Base-by-base conservation (phyloP, 176 grass and related monocot species). In the Alloteropsis semialata region DNA sequence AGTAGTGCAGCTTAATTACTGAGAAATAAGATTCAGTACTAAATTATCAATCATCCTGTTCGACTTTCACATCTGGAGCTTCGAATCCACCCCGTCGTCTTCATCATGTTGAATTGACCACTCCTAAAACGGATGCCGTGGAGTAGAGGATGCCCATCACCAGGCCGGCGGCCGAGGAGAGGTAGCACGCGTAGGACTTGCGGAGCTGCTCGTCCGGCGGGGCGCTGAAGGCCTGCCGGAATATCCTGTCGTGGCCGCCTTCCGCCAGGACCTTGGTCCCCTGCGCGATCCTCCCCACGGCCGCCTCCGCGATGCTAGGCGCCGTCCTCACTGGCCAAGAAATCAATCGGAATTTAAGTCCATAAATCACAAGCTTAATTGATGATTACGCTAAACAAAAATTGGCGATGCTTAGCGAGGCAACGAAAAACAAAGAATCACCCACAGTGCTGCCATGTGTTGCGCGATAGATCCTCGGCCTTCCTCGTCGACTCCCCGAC, bases 401-500 rank as follows among this genome's bases (percentile, higher is more conserved):
- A 21, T 32, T 37, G 71, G 34, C 27, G 60, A 43, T 32, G 3
- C 14, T 48, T 8, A 8, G 14, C 49, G 46, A 17, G 45, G 45
- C 10, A 25, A 56, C n/a, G n/a, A 9, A 0, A 13, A 22, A n/a
- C n/a, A 10, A 9, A 0, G 18, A 22, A 41, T 2, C 6, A 61
- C 92, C 87, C 67, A 99, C 96, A 36, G 80, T 99, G 96, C 83
- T 96, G 96, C 96, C 96, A 99, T 28, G 96, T 99, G 85, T 93
- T 96, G 85, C 81, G 88, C 19, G 96, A 99, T 66, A 99, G 69
- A 50, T 93, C 96, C 89, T 99, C 96, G 6, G 96, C 91, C 72
- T 90, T 99, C 87, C 87, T 87, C 3, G 83, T 80, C 28, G 91
- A 74, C 78, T 95, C 92, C 45, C 96, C 91, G 12, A 93, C 85